These are phyloP conservation scores for Aspergillus proliferans DNA, from an alignment of 2,329 filamentous ascomycete species.

Conservation along the genomic window DNA sequence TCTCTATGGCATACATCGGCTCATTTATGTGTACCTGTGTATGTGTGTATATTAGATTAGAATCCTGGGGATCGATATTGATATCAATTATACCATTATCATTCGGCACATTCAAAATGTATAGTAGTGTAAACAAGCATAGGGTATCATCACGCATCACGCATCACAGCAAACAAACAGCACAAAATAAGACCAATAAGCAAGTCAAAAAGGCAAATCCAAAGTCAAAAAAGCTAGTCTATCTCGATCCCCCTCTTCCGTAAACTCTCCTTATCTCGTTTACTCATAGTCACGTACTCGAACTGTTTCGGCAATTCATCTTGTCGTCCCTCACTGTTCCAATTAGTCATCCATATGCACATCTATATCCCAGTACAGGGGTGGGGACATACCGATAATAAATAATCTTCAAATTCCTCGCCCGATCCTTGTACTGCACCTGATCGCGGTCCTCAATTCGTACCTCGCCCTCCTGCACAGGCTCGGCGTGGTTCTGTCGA, in stretches of 20 bases:
- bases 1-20: neutral
- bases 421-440: slow-evolving; percentile 51
- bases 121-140: neutral
- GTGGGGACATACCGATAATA: slow-evolving; percentile 28
- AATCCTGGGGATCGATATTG: neutral
- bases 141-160: neutral
- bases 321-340: slow-evolving; percentile 13
- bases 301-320: slow-evolving; percentile 38
- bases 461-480: slow-evolving; percentile 22
- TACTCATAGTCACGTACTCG: slow-evolving; percentile 35
- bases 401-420: slow-evolving; percentile 48
- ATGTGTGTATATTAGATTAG: neutral
- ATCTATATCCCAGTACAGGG: neutral
- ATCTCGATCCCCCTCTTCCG: slow-evolving; percentile 6
- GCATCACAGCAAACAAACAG: neutral
- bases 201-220: neutral
- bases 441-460: slow-evolving; percentile 39
- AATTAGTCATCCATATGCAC: neutral
- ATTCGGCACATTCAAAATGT: too few relatives aligned
- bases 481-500: slow-evolving; percentile 23
- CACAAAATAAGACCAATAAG: neutral
- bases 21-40: neutral
- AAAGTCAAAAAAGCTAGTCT: neutral
- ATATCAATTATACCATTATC: too few relatives aligned
- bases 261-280: slow-evolving; percentile 9